Base-by-base conservation (phyloP, 768 basidiomycete genomes). In the Crepidotus variabilis region DNA sequence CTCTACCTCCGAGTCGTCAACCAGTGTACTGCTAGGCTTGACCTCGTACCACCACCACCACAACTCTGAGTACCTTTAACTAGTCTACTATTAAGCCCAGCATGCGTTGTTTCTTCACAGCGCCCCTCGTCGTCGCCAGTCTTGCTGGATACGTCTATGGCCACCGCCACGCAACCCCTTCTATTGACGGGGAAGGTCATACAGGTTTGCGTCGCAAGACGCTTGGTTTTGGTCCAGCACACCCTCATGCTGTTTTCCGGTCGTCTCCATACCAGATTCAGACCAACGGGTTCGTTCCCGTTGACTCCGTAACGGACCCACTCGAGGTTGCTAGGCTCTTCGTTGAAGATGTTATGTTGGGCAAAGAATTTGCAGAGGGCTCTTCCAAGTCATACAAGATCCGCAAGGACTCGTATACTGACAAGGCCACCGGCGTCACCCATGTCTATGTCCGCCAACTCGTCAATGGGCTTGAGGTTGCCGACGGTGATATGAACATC, bases 401-500 rank as follows among this genome's bases (percentile, higher is more conserved):
- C 60, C 85, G 92, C 54, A 75, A 84, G 55, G 90, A 93, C 73
- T 92, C 90, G 13, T 95, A 96, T 71, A 92, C 90, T 48, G 95
- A 98, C 74, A 72, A 75, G 57, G 83, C 81, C 58, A 94, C 91
- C 2, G 90, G 89, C n/a, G 79, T 97, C 51, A 88, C 92, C 24
- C 94, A 98, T 72, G 78, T 94, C 63, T 96, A 95, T 68, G 85
- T 88, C 59, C 82, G 87, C 62, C 95, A 99, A 74, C 60, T 90
- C 56, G 73, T 94, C 64, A 86, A 90, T 56, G 94, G 92, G 13
- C 75, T 96, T 47, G 92, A 96, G 66, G 92, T 99, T 14, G 80
- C 82, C 10, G 92, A 97, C 64, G 92, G 90, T 24, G 89, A 97
- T 71, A 83, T 97, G 76, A 98, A 98, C 69, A 73, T 99, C 67